Conservation (phyloP, 257 asterid species). For the Ajuga chamaepitys region DNA sequence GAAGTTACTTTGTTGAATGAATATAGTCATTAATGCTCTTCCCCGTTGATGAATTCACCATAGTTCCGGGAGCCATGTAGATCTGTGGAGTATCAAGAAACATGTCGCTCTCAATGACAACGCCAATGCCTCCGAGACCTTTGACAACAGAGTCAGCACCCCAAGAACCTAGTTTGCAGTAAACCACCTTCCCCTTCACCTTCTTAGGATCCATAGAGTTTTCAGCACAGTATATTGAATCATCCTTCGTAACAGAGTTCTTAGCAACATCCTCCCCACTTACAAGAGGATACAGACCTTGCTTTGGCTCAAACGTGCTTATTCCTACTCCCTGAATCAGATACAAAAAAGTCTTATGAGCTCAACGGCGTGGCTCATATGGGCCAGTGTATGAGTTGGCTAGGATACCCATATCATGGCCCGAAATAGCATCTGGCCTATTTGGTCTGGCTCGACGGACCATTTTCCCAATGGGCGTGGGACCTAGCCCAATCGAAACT, state of each 20-base stretch:
- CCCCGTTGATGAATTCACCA: constrained; percentile 48
- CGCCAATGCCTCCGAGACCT: constrained; percentile 71
- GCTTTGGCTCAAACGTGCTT: constrained; percentile 46
- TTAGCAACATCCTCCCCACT: constrained; percentile 65
- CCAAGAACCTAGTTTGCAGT: constrained; percentile 53
- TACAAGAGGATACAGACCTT: constrained; percentile 58
- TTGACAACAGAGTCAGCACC: constrained; percentile 70
- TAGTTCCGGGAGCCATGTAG: constrained; percentile 76
- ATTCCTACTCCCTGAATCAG: constrained; percentile 68
- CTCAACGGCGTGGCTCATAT: too few species aligned
- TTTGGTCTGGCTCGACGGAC: too few species aligned
- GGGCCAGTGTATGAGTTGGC: too few species aligned
- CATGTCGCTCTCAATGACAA: constrained; percentile 44
- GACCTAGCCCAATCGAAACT: too few species aligned
- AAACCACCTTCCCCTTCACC: constrained; percentile 73
- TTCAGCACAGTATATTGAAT: constrained; percentile 51
- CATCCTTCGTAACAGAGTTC: constrained; percentile 36
- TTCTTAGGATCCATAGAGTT: constrained; percentile 71
- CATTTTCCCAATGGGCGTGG: too few species aligned
- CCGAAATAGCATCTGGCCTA: too few species aligned
- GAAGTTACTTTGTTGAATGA: constrained; percentile 46
- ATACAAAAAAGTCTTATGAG: background rate
- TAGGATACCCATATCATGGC: too few species aligned
- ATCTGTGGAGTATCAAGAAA: constrained; percentile 64
- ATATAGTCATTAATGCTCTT: constrained; percentile 42